These are phyloP conservation scores for Exophiala lecanii-corni DNA, from an alignment of 2,329 filamentous ascomycete species.

Conservation along the genomic window DNA sequence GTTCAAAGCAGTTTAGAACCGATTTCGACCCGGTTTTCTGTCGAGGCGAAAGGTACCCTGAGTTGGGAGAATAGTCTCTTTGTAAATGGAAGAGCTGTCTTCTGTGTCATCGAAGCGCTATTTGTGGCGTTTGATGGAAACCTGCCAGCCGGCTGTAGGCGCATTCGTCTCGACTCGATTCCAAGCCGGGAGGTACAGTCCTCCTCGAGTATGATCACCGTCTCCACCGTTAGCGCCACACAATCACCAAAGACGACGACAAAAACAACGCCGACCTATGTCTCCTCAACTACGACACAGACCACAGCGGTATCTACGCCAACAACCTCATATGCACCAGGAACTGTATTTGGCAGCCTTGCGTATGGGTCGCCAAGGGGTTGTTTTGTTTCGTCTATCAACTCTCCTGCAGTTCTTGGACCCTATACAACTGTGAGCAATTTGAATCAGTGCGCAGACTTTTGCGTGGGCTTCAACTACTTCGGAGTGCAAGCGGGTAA, in stretches of 20 bases:
- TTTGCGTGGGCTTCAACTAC: not conserved
- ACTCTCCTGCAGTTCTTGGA: not conserved
- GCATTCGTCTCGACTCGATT: slow-evolving; percentile 7
- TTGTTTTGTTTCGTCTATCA: not conserved
- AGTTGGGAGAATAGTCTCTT: slow-evolving; percentile 20
- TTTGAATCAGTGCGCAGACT: slow-evolving; percentile 3
- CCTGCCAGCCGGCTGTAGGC: slow-evolving; percentile 12
- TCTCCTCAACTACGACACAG: not conserved
- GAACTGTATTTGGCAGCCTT: not conserved
- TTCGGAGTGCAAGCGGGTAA: slow-evolving; percentile 3
- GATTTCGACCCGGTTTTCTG: slow-evolving; percentile 18
- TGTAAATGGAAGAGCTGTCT: slow-evolving; percentile 15
- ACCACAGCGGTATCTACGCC: not conserved
- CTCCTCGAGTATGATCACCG: slow-evolving; percentile 1
- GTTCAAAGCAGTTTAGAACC: slow-evolving; percentile 7
- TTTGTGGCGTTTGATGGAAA: slow-evolving; percentile 15
- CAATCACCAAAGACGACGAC: slow-evolving; percentile 5
- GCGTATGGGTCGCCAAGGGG: not conserved
- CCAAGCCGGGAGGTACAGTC: slow-evolving; percentile 4
- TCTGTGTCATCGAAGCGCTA: slow-evolving; percentile 16
- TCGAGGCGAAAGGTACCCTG: slow-evolving; percentile 9
- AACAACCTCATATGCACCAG: not conserved
- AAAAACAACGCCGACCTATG: slow-evolving; percentile 1
- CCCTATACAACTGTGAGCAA: not conserved
- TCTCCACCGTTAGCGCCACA: slow-evolving; percentile 2